A percentile compares a stretch with the other conserved stretches of the same genome.
These are phyloP conservation scores for Fusarium hostae DNA, from an alignment of 2,329 filamentous ascomycete genomes.

Conservation along the genomic window DNA sequence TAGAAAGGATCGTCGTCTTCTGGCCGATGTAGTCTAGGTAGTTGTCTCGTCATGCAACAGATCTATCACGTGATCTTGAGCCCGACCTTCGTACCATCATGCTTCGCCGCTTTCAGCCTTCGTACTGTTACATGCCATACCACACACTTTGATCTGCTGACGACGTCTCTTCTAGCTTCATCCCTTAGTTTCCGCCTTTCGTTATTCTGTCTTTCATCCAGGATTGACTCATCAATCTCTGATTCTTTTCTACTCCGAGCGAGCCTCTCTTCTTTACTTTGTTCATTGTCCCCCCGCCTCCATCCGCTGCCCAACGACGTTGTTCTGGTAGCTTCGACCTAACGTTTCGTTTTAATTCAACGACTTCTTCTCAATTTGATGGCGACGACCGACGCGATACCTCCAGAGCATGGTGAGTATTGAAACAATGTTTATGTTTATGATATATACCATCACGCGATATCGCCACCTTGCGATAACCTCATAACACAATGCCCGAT, in stretches of 20 bases:
- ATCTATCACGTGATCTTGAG: slow-evolving; percentile 30
- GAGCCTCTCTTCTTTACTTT: slow-evolving; percentile 7
- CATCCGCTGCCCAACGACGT: slow-evolving; percentile 33
- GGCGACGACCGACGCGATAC: slow-evolving; percentile 44
- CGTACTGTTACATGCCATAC: slow-evolving; percentile 16
- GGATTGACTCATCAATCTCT: slow-evolving; percentile 7
- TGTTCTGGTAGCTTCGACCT: slow-evolving; percentile 22
- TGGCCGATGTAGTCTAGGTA: not conserved
- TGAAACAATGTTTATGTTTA: not conserved
- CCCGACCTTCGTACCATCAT: slow-evolving; percentile 25
- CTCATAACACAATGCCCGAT: slow-evolving; percentile 10
- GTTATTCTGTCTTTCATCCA: slow-evolving; percentile 17
- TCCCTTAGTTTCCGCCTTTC: slow-evolving; percentile 36
- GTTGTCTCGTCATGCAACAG: slow-evolving; percentile 8
- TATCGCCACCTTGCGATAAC: slow-evolving; percentile 13
- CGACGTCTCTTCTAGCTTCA: slow-evolving; percentile 36
- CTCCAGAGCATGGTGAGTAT: slow-evolving; percentile 42
- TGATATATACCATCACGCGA: not conserved
- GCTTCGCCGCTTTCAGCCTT: slow-evolving; percentile 38
- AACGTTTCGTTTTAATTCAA: slow-evolving; percentile 15
- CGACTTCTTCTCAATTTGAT: slow-evolving; percentile 29
- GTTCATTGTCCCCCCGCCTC: slow-evolving; percentile 36
- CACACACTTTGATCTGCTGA: slow-evolving; percentile 27
- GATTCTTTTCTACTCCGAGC: slow-evolving; percentile 8
- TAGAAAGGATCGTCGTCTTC: not conserved